These are phyloP conservation scores for Clonostachys byssicola DNA, from an alignment of 2,329 filamentous ascomycete species.

Conservation along the genomic window DNA sequence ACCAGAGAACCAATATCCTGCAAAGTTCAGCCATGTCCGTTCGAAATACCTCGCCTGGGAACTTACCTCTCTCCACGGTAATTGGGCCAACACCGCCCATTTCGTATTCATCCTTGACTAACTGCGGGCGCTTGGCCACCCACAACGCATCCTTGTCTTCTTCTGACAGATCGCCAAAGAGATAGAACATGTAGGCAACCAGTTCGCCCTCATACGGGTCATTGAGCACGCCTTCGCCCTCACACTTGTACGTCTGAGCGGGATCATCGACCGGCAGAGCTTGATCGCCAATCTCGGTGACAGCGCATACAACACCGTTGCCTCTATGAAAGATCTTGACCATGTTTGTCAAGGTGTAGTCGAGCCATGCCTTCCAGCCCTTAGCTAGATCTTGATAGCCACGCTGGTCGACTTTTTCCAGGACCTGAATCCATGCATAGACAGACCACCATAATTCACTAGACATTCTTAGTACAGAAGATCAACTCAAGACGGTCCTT, in stretches of 20 bases:
- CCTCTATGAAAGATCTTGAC: constrained; percentile 29
- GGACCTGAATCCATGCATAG: constrained; percentile 29
- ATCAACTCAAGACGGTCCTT: not conserved
- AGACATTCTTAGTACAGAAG: not conserved
- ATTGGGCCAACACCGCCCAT: constrained; percentile 28
- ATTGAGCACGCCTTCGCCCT: constrained; percentile 23
- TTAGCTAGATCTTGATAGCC: constrained; percentile 19
- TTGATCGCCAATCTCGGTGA: constrained; percentile 27
- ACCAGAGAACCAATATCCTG: constrained; percentile 33
- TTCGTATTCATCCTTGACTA: constrained; percentile 28
- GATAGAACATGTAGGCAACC: constrained; percentile 31
- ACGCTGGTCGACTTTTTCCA: constrained; percentile 17
- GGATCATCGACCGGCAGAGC: constrained; percentile 16
- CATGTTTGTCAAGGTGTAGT: constrained; percentile 29
- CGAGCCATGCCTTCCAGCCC: constrained; percentile 31
- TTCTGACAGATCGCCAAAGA: constrained; percentile 24
- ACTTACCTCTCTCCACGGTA: constrained; percentile 29
- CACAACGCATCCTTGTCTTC: constrained; percentile 27
- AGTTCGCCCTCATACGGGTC: constrained; percentile 39
- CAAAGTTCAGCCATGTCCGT: not conserved
- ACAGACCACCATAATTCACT: constrained; percentile 36
- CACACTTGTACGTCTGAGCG: constrained; percentile 26
- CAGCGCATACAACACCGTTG: constrained; percentile 30
- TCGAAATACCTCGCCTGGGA: not conserved
- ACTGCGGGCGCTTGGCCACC: constrained; percentile 28